phyloP scores from a whole-genome alignment of 1,284 basidiomycete genomes.

The Cutaneotrichosporon mucoides region DNA sequence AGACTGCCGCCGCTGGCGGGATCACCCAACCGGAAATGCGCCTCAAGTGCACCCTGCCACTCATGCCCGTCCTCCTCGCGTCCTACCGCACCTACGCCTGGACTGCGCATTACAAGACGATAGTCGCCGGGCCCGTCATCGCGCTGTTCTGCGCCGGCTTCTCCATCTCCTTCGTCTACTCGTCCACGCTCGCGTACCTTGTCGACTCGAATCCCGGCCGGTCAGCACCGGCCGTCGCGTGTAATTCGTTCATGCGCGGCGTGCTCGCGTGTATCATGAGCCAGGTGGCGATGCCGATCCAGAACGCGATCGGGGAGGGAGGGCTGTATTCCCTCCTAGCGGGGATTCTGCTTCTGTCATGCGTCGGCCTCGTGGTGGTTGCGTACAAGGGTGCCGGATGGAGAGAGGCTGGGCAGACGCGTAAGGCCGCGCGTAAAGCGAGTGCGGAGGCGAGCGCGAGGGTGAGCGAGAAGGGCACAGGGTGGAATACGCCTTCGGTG shows the following conservation, averaged over 20 bases:
- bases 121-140: slow-evolving; percentile 59
- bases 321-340: slow-evolving; percentile 72
- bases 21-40: slow-evolving; percentile 70
- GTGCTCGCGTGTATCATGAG: slow-evolving; percentile 41
- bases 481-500: neutral
- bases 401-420: neutral
- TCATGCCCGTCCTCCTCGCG: slow-evolving; percentile 44
- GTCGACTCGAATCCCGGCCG: slow-evolving; percentile 58
- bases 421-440: neutral
- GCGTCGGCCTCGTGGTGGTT: slow-evolving; percentile 20
- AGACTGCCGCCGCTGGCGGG: slow-evolving; percentile 62
- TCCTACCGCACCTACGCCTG: slow-evolving; percentile 69
- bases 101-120: slow-evolving; percentile 60
- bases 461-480: neutral
- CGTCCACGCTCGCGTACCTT: slow-evolving; percentile 57
- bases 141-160: slow-evolving; percentile 64
- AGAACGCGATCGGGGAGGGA: slow-evolving; percentile 60
- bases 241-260: slow-evolving; percentile 45
- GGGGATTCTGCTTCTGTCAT: slow-evolving; percentile 55
- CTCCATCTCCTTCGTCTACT: slow-evolving; percentile 57
- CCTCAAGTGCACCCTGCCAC: slow-evolving; percentile 59
- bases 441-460: neutral
- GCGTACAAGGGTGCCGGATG: slow-evolving; percentile 1
- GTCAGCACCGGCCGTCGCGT: slow-evolving; percentile 37
- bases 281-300: slow-evolving; percentile 45